Conservation (phyloP, 768 basidiomycete species). For the Termitomyces sp. region DNA sequence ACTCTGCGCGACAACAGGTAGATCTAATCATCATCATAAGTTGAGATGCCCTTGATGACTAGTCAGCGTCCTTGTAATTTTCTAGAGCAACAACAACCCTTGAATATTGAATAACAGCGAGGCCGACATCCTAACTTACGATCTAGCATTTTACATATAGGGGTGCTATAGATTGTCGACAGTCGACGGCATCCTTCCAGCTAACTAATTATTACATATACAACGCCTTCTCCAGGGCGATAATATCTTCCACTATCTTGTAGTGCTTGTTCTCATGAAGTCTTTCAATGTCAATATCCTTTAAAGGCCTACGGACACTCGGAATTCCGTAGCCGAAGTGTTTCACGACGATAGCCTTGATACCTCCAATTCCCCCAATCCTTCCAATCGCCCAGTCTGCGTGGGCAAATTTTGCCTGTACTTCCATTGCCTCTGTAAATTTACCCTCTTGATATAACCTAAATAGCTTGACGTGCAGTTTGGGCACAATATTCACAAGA, state of each 20-base stretch:
- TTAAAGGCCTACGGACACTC: constrained; percentile 45
- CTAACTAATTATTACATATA: constrained; percentile 10
- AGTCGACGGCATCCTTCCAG: no score
- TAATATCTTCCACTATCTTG: constrained; percentile 36
- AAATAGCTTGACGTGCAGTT: constrained; percentile 47
- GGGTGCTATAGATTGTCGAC: background rate
- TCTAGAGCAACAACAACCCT: background rate
- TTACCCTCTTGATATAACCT: constrained; percentile 47
- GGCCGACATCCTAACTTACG: no score
- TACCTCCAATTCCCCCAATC: constrained; percentile 61
- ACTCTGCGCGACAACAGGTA: background rate
- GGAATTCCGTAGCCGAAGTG: constrained; percentile 60
- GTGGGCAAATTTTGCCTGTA: constrained; percentile 59
- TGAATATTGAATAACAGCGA: background rate
- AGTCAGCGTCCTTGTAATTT: background rate
- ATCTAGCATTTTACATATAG: background rate
- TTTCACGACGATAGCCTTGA: constrained; percentile 57
- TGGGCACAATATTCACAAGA: constrained; percentile 56
- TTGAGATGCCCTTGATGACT: background rate
- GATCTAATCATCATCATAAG: background rate
- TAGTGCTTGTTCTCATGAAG: constrained; percentile 35
- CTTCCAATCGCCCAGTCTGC: constrained; percentile 61
- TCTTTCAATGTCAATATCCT: constrained; percentile 28
- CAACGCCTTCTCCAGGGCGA: constrained; percentile 37
- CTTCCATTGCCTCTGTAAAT: constrained; percentile 49